Evolutionary conservation across 140 eudicot genomes (phyloP).

Genomic region (Cichorium intybus): DNA sequence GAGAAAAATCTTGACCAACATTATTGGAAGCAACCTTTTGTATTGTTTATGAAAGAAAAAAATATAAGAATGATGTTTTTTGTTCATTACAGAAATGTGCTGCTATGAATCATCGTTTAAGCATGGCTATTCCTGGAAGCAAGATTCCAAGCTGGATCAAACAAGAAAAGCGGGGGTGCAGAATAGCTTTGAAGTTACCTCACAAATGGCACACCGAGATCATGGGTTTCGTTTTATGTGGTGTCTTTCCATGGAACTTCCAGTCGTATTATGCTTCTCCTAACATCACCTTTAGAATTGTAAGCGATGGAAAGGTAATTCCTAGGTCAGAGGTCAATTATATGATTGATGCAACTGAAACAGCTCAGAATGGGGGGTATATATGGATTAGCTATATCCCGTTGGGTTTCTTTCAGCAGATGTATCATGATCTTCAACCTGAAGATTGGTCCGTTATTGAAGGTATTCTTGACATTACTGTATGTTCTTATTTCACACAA

Average conservation of each 20-base stretch:
- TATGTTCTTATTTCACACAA: background rate
- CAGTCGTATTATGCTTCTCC: background rate
- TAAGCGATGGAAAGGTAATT: background rate
- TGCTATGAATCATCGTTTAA: background rate
- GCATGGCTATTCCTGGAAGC: background rate
- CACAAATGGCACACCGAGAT: background rate
- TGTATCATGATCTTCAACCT: too few species aligned
- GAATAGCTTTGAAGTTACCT: constrained; percentile 2
- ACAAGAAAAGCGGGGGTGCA: background rate
- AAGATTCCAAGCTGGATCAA: constrained; percentile 9
- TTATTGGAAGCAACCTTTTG: too few species aligned
- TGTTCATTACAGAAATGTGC: background rate
- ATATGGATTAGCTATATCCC: constrained; percentile 14
- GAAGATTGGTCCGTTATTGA: too few species aligned
- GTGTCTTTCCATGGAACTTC: background rate
- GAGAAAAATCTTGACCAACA: too few species aligned
- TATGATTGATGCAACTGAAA: background rate
- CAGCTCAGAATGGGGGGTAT: background rate
- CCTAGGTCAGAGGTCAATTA: background rate
- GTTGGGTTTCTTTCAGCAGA: background rate
- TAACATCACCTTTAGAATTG: background rate
- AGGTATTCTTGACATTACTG: background rate
- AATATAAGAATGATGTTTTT: background rate
- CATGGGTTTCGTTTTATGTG: background rate
- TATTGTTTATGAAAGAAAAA: too few species aligned